Percentiles rank a stretch among this genome's conserved stretches.
Conservation (phyloP, 306 rosid genomes). For the Canavalia gladiata region DNA sequence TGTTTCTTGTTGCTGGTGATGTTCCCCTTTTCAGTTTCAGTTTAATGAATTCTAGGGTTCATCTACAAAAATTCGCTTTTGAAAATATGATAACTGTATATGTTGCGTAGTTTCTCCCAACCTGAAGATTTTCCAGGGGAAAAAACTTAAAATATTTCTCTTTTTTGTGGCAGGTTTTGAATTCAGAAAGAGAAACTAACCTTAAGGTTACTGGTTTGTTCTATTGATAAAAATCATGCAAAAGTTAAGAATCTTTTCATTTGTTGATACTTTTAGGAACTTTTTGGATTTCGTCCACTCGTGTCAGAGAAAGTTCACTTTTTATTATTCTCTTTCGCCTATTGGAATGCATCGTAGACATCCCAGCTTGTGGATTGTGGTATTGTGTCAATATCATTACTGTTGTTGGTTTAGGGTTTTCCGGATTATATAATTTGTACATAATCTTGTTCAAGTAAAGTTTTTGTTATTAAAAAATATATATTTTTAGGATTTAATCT, state of each 20-base stretch:
- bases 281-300: constrained; percentile 33
- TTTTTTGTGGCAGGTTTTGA: neutral
- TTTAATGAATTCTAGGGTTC: too few species aligned
- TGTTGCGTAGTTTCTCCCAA: neutral
- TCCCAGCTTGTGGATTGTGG: neutral
- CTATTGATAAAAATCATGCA: constrained; percentile 23
- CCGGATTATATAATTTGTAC: too few species aligned
- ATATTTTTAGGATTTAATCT: too few species aligned
- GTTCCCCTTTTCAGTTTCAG: too few species aligned
- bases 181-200: neutral
- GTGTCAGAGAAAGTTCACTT: constrained; percentile 25
- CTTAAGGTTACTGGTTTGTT: neutral
- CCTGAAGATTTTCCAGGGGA: neutral
- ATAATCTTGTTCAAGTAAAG: too few species aligned
- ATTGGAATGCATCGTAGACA: neutral
- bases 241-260: constrained; percentile 35
- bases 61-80: too few species aligned
- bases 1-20: too few species aligned
- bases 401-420: neutral
- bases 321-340: constrained; percentile 1
- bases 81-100: too few species aligned
- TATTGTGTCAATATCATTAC: neutral
- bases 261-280: neutral
- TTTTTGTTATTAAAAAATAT: too few species aligned
- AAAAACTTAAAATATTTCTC: neutral